Conservation (phyloP, 345 rosid species). For the Hibiscus mutabilis region DNA sequence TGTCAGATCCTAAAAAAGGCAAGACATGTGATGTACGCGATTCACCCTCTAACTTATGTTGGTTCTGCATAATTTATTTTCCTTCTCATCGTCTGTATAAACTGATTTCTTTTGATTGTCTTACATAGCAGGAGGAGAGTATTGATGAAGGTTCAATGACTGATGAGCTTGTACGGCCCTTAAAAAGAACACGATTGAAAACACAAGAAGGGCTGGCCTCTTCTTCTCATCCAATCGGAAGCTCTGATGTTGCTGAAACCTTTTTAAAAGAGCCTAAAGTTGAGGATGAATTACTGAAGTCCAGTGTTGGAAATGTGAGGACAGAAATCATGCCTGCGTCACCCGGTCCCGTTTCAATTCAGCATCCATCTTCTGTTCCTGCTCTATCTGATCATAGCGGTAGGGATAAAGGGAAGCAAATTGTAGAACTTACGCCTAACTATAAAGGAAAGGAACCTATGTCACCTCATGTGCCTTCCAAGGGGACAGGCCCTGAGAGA, state of each 20-base stretch:
- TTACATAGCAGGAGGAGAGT: conserved; percentile 31
- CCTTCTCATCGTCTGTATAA: background rate
- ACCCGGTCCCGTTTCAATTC: background rate
- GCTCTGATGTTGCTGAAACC: conserved; percentile 21
- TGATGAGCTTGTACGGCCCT: conserved; percentile 51
- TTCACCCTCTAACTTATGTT: background rate
- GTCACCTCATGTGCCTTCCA: conserved; percentile 19
- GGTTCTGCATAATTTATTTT: background rate
- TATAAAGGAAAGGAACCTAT: conserved; percentile 44
- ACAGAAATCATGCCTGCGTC: conserved; percentile 3
- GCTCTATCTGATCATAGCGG: conserved; percentile 1
- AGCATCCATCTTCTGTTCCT: background rate
- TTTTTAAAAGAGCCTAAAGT: conserved; percentile 25
- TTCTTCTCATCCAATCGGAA: conserved; percentile 18
- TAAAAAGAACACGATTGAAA: conserved; percentile 61
- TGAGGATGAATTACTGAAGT: conserved; percentile 22
- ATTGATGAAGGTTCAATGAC: conserved; percentile 29
- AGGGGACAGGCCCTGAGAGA: conserved; percentile 18
- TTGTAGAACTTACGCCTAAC: conserved; percentile 13
- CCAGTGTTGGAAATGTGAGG: conserved; percentile 5
- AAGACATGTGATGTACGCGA: conserved; percentile 33
- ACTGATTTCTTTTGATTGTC: conserved; percentile 9
- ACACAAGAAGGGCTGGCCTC: conserved; percentile 35
- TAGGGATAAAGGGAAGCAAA: conserved; percentile 17
- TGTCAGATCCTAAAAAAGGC: conserved; percentile 26